phyloP scores from a whole-genome alignment of 2,329 filamentous ascomycete species.

The Neofusicoccum laricinum region DNA sequence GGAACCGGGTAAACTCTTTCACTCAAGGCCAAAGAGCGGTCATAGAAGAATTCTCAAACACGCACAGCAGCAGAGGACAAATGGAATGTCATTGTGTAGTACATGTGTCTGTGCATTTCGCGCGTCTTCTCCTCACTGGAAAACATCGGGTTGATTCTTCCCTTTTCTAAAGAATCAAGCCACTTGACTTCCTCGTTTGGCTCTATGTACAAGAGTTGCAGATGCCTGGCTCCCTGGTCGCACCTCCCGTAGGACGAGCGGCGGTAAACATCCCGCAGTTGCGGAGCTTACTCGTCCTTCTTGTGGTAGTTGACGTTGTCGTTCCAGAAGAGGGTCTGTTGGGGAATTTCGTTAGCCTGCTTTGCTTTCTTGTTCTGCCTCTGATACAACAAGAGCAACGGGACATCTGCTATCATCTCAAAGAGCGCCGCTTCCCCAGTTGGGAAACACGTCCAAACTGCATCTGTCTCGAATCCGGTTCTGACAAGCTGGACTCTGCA shows the following conservation, averaged over 20 bases:
- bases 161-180: background rate
- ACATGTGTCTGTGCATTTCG: background rate
- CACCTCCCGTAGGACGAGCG: background rate
- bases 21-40: background rate
- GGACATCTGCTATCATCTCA: background rate
- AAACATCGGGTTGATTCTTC: background rate
- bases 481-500: background rate
- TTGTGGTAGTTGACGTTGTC: conserved; percentile 94
- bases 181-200: conserved; percentile 5
- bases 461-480: no score
- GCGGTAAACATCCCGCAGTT: background rate
- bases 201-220: conserved; percentile 8
- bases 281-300: conserved; percentile 59
- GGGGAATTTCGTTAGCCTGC: background rate
- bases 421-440: background rate
- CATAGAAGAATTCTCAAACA: background rate
- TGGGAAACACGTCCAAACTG: background rate
- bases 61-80: background rate
- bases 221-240: background rate
- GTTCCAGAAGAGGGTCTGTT: conserved; percentile 72
- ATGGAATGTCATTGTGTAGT: background rate
- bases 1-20: no score
- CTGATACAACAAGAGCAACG: background rate
- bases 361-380: background rate
- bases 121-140: background rate